Conservation (phyloP, 129 eudicot species). For the Lactuca saligna region DNA sequence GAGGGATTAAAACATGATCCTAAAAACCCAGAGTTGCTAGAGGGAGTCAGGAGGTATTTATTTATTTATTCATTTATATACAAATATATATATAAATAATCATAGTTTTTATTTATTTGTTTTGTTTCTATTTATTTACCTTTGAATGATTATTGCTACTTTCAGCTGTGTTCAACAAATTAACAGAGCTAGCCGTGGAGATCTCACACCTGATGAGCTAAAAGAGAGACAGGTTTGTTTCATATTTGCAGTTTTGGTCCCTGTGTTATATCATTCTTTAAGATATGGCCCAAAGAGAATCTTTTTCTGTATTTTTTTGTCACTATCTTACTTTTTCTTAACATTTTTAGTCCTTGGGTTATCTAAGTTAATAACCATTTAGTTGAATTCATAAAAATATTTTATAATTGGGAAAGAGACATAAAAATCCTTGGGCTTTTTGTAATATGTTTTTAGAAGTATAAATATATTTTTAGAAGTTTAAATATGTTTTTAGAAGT, state of each 20-base stretch:
- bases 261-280: not conserved
- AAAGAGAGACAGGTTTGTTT: conserved; percentile 92
- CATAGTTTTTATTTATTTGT: not conserved
- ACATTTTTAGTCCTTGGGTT: too few relatives aligned
- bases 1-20: conserved; percentile 89
- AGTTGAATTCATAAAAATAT: too few relatives aligned
- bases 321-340: too few relatives aligned
- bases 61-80: too few relatives aligned
- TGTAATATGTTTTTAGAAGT: too few relatives aligned
- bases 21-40: conserved; percentile 71
- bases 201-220: conserved; percentile 79
- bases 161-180: conserved; percentile 90
- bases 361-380: not conserved
- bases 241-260: not conserved
- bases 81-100: too few relatives aligned
- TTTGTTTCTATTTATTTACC: not conserved
- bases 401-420: too few relatives aligned
- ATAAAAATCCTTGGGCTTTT: too few relatives aligned
- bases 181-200: conserved; percentile 94
- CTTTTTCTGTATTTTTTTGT: too few relatives aligned
- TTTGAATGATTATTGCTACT: not conserved
- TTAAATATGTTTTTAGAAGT: too few relatives aligned
- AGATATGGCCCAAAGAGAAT: too few relatives aligned
- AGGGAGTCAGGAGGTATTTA: conserved; percentile 79
- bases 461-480: too few relatives aligned